phyloP scores from a whole-genome alignment of 352 stramenopile genomes.

The Globisporangium abappressorium region DNA sequence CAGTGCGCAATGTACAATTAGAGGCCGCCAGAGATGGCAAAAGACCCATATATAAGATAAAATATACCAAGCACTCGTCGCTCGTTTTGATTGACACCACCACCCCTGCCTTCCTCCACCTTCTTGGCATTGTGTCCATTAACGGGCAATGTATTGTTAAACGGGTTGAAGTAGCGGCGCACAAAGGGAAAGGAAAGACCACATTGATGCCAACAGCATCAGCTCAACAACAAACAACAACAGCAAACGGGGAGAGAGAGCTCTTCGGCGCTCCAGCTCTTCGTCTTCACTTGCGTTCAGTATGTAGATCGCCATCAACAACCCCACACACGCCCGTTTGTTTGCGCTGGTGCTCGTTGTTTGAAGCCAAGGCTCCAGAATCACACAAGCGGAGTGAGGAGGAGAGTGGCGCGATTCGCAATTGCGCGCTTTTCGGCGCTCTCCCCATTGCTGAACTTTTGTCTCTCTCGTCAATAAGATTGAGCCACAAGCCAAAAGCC shows the following conservation, averaged over 20 bases:
- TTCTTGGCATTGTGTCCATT: too few species aligned
- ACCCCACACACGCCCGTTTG: background rate
- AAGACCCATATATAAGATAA: constrained; percentile 6
- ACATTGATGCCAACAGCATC: background rate
- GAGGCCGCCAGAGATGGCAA: background rate
- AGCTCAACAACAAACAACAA: background rate
- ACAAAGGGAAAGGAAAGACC: background rate
- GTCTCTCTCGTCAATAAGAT: too few species aligned
- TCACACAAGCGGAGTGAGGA: background rate
- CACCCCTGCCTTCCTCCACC: background rate
- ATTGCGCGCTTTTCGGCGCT: background rate
- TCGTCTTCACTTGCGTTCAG: background rate
- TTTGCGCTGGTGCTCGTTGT: background rate
- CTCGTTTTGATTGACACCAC: background rate
- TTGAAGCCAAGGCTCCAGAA: background rate
- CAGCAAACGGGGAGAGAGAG: background rate
- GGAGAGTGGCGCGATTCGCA: background rate
- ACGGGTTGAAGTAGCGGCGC: background rate
- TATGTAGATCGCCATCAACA: background rate
- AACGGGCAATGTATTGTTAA: background rate
- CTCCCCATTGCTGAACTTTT: background rate
- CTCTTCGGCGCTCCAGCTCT: background rate
- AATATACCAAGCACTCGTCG: constrained; percentile 7
- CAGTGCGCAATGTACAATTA: constrained; percentile 13
- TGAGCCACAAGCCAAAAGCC: too few species aligned